Evolutionary conservation across 2,329 filamentous ascomycete species (phyloP), one percentile per base, ranked within the genome.

Genomic region (Stagonosporopsis tanaceti): DNA sequence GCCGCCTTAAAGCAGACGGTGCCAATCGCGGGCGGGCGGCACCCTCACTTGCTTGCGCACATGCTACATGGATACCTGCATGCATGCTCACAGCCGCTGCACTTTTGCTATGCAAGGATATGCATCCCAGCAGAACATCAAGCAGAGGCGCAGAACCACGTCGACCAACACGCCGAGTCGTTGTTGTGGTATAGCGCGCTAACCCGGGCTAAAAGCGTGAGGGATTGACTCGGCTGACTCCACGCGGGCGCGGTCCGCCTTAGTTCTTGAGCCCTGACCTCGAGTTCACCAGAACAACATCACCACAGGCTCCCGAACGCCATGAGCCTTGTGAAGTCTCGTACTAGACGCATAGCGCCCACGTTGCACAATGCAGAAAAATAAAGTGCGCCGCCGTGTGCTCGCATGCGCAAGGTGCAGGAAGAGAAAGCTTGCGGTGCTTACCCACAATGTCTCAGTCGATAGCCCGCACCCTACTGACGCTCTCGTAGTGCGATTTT

Each of bases 391-490:
- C 44, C 68, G 73, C 39, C 62, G 73, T 17, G 73, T 76, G 53
- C 65, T 76, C 39, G 73, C 73, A 42, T 76, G 73, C 58, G 73
- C 73, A 12, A 68, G 73, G 56, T 76, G 73, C 59, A 63, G 73
- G 35, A 75, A 72, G 60, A 65, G 73, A 46, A 73, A 73, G 61
- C 71, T 75, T 56, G 69, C 71, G 66, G 72, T 75, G 60, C 53
- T 54, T 56, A 47, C 42, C 50, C 40, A 58, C 48, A 20, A 47
- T 45, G 45, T 50, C 55, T 46, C 53, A 53, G 53, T 53, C n/a
- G 50, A 51, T 25, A 17, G 54, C 47, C 48, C 17, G 41, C 35
- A 14, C 25, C 35, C 40, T 53, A 62, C 64, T 71, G 57, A 70
- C 65, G 22, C 35, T 27, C 27, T 53, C 38, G 35, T 55, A 76